Base-by-base conservation (phyloP, 2,329 filamentous ascomycete species). In the Pseudogymnoascus sp. region DNA sequence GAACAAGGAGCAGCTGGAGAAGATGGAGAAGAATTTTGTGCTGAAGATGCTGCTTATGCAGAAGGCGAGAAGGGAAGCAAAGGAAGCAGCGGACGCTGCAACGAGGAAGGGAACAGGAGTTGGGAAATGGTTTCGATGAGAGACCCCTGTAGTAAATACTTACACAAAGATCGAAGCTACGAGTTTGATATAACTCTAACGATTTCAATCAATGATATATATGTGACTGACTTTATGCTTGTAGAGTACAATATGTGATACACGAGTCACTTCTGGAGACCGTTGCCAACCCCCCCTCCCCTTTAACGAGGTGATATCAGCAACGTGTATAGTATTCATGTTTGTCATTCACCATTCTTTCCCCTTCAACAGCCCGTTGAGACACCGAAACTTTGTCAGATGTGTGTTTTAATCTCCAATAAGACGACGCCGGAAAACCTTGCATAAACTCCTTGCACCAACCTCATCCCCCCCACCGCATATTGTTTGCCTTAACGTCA, bases 1-100 rank as follows among this genome's bases (percentile, higher is more conserved):
- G 62, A 74, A 68, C 14, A 71, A 74, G 50, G 68, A 71, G 2
- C 69, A 78, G 60, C 74, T 75, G 63, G 66, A 71, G 25, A 62
- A 59, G 37, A 63, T 62, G n/a, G 66, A 66, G 41, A 60, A 62
- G 53, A 58, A 61, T 30, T 41, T 62, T 20, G 14, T 62, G 35
- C 15, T 58, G 22, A 62, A 47, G 58, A 41, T 65, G 11, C 59
- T 64, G 18, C 3, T 35, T 15, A 64, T 59, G 36, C 61, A 62
- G 58, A 62, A 62, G 30, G 50, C 37, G 60, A 53, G 6, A 64
- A 66, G 4, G 69, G 68, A 61, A 11, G 38, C 25, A 11, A 35
- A 58, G 57, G 33, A 39, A 30, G 57, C 25, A 36, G 57, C 37
- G n/a, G 59, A 60, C 14, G 6, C 43, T 30, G 33, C 36, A 53